A percentile compares a stretch with the other conserved stretches of the same genome.
These are phyloP conservation scores for Rehmannia glutinosa DNA, from an alignment of 257 asterid genomes.

Conservation along the genomic window DNA sequence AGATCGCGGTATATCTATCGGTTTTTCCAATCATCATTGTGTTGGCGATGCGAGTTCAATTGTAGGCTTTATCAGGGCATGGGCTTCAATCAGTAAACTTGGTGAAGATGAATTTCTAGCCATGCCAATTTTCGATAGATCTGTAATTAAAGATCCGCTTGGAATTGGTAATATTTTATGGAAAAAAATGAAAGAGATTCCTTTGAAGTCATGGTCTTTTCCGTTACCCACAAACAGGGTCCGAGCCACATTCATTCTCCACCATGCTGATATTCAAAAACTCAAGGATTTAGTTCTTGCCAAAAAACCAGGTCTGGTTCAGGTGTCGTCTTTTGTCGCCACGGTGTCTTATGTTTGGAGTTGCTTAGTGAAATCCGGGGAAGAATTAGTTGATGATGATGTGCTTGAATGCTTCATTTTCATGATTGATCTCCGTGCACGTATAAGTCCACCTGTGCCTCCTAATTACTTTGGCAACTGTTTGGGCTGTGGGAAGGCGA, in stretches of 20 bases:
- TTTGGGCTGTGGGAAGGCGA: constrained; percentile 22
- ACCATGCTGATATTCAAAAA: constrained; percentile 1
- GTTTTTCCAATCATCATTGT: no score
- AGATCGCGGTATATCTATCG: no score
- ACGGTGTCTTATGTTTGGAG: constrained; percentile 37
- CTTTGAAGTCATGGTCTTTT: neutral
- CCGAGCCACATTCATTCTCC: constrained; percentile 26
- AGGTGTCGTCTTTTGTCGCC: constrained; percentile 31
- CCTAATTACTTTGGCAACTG: constrained; percentile 49
- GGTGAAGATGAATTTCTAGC: no score
- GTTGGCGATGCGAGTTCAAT: no score
- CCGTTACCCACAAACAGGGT: constrained; percentile 24
- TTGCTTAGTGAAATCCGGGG: constrained; percentile 35
- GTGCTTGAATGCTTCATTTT: neutral
- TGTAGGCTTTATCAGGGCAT: no score
- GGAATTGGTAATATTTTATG: constrained; percentile 15
- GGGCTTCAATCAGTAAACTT: no score
- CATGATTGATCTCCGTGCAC: constrained; percentile 26
- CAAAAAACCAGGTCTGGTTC: constrained; percentile 14
- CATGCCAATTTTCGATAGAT: no score
- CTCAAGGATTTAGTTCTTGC: constrained; percentile 27
- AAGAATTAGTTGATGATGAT: constrained; percentile 1
- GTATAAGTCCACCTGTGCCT: constrained; percentile 42
- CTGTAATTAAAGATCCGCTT: constrained; percentile 15
- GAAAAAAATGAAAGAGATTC: neutral